Conservation (phyloP, 169 alveolate genomes). For the Theileria luwenshuni region DNA sequence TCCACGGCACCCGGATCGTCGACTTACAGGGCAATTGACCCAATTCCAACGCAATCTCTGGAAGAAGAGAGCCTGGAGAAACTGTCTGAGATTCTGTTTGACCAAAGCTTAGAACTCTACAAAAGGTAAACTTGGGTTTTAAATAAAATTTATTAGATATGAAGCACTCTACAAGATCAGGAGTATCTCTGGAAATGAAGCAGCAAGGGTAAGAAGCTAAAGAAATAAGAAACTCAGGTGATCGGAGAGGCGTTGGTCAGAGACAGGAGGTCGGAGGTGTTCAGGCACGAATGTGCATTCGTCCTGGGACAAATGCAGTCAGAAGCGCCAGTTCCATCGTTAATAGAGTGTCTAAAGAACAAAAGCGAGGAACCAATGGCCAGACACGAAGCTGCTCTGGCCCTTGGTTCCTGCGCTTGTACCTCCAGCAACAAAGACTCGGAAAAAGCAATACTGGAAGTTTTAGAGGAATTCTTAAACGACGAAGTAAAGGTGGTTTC, state of each 20-base stretch:
- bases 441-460: constrained; percentile 17
- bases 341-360: constrained; percentile 75
- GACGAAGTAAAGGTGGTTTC: constrained; percentile 63
- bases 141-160: constrained; percentile 53
- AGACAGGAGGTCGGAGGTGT: constrained; percentile 83
- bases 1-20: constrained; percentile 51
- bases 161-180: constrained; percentile 80
- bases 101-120: constrained; percentile 44
- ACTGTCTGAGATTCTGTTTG: constrained; percentile 33
- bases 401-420: constrained; percentile 85
- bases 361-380: constrained; percentile 84
- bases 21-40: constrained; percentile 68
- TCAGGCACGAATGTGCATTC: constrained; percentile 91
- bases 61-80: constrained; percentile 20
- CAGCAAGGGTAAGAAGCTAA: constrained; percentile 37
- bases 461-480: constrained; percentile 7
- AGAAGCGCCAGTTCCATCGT: constrained; percentile 68
- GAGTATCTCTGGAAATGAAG: constrained; percentile 61
- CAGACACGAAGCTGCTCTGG: constrained; percentile 91
- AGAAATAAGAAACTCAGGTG: neutral
- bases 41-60: constrained; percentile 43
- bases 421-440: neutral
- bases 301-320: constrained; percentile 88
- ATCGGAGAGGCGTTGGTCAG: constrained; percentile 80
- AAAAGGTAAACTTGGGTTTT: constrained; percentile 33